Conservation (phyloP, 176 grass and related monocot species). For the Eragrostis nindensis region DNA sequence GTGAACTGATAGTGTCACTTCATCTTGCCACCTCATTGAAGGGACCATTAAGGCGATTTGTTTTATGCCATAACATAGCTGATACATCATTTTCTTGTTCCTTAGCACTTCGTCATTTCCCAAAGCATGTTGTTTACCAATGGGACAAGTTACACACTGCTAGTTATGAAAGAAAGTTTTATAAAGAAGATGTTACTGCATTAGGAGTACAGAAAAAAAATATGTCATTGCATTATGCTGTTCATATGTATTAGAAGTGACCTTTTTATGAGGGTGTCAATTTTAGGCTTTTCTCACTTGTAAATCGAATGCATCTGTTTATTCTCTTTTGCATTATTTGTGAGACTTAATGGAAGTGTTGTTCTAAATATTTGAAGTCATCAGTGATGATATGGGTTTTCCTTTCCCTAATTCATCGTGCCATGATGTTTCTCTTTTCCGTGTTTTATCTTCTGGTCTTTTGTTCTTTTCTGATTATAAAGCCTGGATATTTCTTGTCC, state of each 20-base stretch:
- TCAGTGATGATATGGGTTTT: background rate
- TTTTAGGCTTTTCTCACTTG: background rate
- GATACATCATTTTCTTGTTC: slow-evolving; percentile 29
- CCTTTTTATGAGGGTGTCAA: background rate
- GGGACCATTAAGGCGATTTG: slow-evolving; percentile 1
- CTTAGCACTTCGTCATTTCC: slow-evolving; percentile 34
- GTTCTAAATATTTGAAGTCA: too few relatives aligned
- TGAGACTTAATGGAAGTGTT: too few relatives aligned
- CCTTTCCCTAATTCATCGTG: background rate
- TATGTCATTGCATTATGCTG: background rate
- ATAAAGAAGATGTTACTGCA: background rate
- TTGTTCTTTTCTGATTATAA: background rate
- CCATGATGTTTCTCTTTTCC: background rate
- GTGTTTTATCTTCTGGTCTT: background rate
- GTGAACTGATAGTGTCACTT: slow-evolving; percentile 12
- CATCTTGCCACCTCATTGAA: slow-evolving; percentile 31
- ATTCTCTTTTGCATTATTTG: too few relatives aligned
- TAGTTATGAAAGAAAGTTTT: background rate
- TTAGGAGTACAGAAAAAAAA: too few relatives aligned
- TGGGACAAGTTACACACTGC: slow-evolving; percentile 1
- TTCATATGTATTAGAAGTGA: background rate
- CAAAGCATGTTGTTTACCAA: slow-evolving; percentile 9
- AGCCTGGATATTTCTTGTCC: background rate
- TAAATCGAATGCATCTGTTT: background rate
- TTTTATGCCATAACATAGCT: slow-evolving; percentile 9